Base-by-base conservation (phyloP, 1,284 basidiomycete genomes). In the Ustilago xerochloae region DNA sequence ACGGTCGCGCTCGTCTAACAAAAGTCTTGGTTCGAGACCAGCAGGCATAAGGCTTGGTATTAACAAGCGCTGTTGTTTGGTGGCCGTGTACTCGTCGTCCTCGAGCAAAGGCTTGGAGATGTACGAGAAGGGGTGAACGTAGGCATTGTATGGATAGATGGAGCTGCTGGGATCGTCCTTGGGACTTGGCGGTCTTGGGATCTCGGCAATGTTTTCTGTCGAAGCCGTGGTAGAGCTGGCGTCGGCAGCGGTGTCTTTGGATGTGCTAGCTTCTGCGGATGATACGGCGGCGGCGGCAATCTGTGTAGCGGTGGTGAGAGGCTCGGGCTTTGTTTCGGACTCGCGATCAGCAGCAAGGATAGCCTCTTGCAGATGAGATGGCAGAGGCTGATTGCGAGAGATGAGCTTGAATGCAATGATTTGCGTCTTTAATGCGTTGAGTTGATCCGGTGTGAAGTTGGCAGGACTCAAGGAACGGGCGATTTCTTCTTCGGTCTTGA, bases 81-180 rank as follows among this genome's bases (percentile, higher is more conserved):
- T 90, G 0, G 89, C 89, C 15, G 76, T 75, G 59, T 79, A 75
- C 47, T 81, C 74, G 38, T 71, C 71, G 13, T 74, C 71, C 49
- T 77, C 65, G 13, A 75, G 63, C 18, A 70, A 53, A 10, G 82
- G 79, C 57, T 81, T 81, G 50, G 77, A 80, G 20, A 88, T 85
- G 52, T 86, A 86, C 4, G 91, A 88, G 79, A 93, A 91, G 0
- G 96, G 96, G 80, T 95, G 90, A 26, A 88, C 88, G 84, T 91
- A 97, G n/a, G 95, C 91, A 84, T 97, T 98, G 88, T 96, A 97
- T 0, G 96, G 96, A 81, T 97, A 96, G 63, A 97, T 90, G 52
- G 90, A 88, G 3, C 93, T 94, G 66, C 89, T 88, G 47, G 89
- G 86, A 82, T 96, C 90, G 83, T 93, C 91, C 36, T 71, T 60